phyloP scores from a whole-genome alignment of 768 basidiomycete genomes.

The Suillus subaureus region DNA sequence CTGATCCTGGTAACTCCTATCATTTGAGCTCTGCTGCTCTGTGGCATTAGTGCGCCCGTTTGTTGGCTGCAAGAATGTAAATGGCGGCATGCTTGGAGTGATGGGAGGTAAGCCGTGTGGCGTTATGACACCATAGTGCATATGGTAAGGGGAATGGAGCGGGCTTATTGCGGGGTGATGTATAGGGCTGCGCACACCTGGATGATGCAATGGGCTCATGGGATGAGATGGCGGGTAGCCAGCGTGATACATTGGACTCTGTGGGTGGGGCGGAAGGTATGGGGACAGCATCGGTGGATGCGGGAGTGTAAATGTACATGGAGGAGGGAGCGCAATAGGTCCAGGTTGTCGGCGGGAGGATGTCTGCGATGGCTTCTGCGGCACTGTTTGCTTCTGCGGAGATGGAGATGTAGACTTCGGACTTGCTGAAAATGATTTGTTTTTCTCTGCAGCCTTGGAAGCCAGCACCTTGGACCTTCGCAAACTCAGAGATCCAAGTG shows the following conservation, averaged over 20 bases:
- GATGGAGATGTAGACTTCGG: constrained; percentile 21
- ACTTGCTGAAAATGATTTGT: constrained; percentile 11
- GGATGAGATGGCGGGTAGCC: constrained; percentile 31
- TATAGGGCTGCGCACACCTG: constrained; percentile 33
- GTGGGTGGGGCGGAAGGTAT: constrained; percentile 28
- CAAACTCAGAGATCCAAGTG: constrained; percentile 31
- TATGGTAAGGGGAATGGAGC: constrained; percentile 23
- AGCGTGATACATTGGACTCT: constrained; percentile 44
- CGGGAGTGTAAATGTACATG: constrained; percentile 47
- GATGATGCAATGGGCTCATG: constrained; percentile 42
- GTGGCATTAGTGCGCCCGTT: constrained; percentile 7
- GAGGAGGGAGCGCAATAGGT: constrained; percentile 69
- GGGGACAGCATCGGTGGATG: constrained; percentile 36
- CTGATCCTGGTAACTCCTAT: constrained; percentile 13
- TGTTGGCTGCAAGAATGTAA: constrained; percentile 70
- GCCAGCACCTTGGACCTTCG: constrained; percentile 30
- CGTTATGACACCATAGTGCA: constrained; percentile 49
- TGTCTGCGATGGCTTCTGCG: constrained; percentile 21
- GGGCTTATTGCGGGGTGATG: constrained; percentile 27
- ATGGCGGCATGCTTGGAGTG: constrained; percentile 97
- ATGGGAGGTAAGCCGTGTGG: constrained; percentile 88
- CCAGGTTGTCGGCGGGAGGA: constrained; percentile 60
- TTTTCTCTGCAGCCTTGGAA: constrained; percentile 28
- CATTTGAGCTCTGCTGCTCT: constrained; percentile 5
- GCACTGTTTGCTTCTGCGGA: constrained; percentile 1